Evolutionary conservation across 1,284 basidiomycete species (phyloP), one percentile per base, ranked within the genome.

Genomic region (Naganishia sp.): DNA sequence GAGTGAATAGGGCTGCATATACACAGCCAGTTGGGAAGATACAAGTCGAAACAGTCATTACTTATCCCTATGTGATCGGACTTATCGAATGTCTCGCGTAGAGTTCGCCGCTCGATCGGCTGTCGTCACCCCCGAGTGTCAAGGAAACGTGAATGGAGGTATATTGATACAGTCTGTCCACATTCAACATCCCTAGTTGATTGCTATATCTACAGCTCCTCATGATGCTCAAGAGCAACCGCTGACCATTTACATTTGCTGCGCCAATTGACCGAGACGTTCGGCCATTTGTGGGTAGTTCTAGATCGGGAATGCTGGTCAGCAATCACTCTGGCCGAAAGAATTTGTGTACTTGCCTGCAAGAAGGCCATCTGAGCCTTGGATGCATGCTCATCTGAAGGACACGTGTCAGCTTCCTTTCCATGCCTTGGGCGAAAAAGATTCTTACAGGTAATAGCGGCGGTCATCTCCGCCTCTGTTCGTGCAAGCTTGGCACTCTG

Each of bases 381-480:
- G 58, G 90, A 89, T 10, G 92, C 91, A 87, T 92, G 73, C 67
- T 76, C 73, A 74, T 70, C 71, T 72, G 58, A 47, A 32, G 28
- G 68, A 52, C 70, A 53, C 54, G 55, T 7, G 42, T 66, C 13
- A 67, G 67, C 55, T 41, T 71, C 32, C 46, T 66, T 53, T 51
- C 57, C 67, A 47, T 64, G 65, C 45, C 21, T 63, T 41, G 56
- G 50, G 23, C 54, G 25, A 45, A 10, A 83, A 86, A 71, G 72
- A 88, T 88, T 77, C 83, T 89, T 86, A 80, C 91, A 96, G 25
- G 91, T 93, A 75, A 98, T 82, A 41, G 94, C 90, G 75, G 89
- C 91, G 60, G 90, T 83, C 69, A 99, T 82, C 83, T 99, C 96
- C 0, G 87, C 87, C 80, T 97, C 94, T 45, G 90, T 95, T 77